Percentiles rank a stretch among this genome's conserved stretches.
These are phyloP conservation scores for Chrysoporthe austroafricana DNA, from an alignment of 2,329 filamentous ascomycete species.

Conservation along the genomic window DNA sequence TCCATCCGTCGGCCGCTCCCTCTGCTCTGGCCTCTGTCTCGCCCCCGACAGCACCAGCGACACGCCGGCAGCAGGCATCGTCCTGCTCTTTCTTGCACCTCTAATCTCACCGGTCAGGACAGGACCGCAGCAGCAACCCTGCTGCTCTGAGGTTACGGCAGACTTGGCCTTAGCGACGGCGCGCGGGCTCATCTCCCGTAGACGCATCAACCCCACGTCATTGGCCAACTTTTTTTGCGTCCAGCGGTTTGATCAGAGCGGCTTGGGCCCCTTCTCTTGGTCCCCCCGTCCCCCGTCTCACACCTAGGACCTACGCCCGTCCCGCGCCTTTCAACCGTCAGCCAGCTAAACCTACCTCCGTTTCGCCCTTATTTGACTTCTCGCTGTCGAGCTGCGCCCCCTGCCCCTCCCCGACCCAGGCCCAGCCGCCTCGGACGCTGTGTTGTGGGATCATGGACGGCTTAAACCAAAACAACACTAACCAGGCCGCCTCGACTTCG, in stretches of 20 bases:
- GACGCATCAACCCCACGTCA: slow-evolving; percentile 11
- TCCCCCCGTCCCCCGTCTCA: slow-evolving; percentile 17
- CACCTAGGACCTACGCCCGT: slow-evolving; percentile 20
- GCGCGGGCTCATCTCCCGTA: slow-evolving; percentile 15
- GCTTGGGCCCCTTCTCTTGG: slow-evolving; percentile 26
- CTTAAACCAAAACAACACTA: slow-evolving; percentile 41
- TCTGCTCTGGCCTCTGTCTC: not conserved
- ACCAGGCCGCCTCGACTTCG: slow-evolving; percentile 26
- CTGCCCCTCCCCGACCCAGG: slow-evolving; percentile 4
- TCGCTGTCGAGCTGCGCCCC: slow-evolving; percentile 3
- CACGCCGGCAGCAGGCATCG: not conserved
- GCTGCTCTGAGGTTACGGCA: slow-evolving; percentile 1
- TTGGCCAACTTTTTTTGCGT: slow-evolving; percentile 4
- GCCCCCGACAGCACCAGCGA: not conserved
- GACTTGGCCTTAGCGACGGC: not conserved
- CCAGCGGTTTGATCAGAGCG: slow-evolving; percentile 18
- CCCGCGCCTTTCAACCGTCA: slow-evolving; percentile 25
- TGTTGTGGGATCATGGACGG: slow-evolving; percentile 49
- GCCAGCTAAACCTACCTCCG: slow-evolving; percentile 24
- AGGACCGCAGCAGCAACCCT: not conserved
- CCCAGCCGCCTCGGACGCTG: slow-evolving; percentile 24
- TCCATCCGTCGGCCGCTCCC: not conserved
- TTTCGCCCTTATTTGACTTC: slow-evolving; percentile 23
- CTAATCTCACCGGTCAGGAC: slow-evolving; percentile 1
- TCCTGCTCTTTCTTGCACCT: not conserved